Evolutionary conservation across 257 asterid genomes (phyloP), one percentile per base, ranked within the genome.

Genomic region (Buddleja alternifolia): DNA sequence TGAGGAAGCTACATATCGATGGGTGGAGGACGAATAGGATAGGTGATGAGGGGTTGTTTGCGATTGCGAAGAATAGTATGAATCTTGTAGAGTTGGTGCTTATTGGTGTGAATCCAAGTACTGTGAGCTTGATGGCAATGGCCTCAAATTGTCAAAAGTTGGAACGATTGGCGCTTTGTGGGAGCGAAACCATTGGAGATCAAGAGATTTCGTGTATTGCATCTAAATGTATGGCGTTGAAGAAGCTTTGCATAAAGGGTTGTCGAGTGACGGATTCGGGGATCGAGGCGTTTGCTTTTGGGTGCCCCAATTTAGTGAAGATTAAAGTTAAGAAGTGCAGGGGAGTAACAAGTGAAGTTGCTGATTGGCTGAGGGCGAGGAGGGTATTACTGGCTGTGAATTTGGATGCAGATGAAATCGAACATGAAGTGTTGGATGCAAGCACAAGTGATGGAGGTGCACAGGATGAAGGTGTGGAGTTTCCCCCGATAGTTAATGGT

Each of bases 11-110:
- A 42, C 95, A 89, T 42, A 89, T 92, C n/a, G 96, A 92, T 56
- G 97, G 96, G 37, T 92, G 96, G 95, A 89, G 90, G 78, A 85
- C 96, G 1, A 87, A 92, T 71, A 78, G 88, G 82, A 92, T 92
- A 40, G 96, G 96, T 0, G 95, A 92, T 65, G 90, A 81, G 70
- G 95, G 89, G 3, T 81, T 92, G 75, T 67, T 84, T 39, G 79
- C 93, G 0, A 74, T 92, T 52, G 95, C 97, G 0, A 90, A 83
- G 78, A 78, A 87, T 44, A 75, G 90, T 42, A 70, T 48, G 23
- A 89, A 84, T 77, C 86, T 92, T 5, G 88, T 84, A 58, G 97
- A 92, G 50, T 72, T 92, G 67, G 97, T 92, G 71, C 93, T 92
- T 66, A 87, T 87, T 9, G 97, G 97, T 9, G 77, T 92, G 67